Percentiles rank a stretch among this genome's conserved stretches.
phyloP scores from a whole-genome alignment of 768 basidiomycete species.

The Serendipita sp. region DNA sequence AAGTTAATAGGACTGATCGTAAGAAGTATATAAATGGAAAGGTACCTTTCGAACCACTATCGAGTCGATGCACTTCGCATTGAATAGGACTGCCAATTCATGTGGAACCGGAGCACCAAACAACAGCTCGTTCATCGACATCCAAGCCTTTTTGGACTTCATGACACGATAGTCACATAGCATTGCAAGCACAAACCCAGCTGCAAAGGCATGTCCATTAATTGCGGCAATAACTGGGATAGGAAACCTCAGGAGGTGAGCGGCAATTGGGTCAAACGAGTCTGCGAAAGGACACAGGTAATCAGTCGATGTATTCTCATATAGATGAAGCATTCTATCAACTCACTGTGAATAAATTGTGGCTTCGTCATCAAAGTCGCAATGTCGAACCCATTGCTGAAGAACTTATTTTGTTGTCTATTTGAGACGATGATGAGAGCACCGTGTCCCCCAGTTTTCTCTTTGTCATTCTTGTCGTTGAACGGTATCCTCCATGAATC shows the following conservation, averaged over 20 bases:
- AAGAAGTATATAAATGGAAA: slow-evolving; percentile 15
- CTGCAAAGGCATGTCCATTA: slow-evolving; percentile 25
- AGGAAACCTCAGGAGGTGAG: slow-evolving; percentile 15
- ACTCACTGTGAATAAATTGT: slow-evolving; percentile 9
- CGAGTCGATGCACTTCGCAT: slow-evolving; percentile 21
- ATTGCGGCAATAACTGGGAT: slow-evolving; percentile 13
- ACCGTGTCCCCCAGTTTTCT: slow-evolving; percentile 9
- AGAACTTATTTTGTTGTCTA: slow-evolving; percentile 12
- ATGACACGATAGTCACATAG: slow-evolving; percentile 23
- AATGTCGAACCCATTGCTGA: slow-evolving; percentile 12
- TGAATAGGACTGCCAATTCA: background rate
- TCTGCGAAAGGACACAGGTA: background rate
- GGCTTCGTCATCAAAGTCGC: slow-evolving; percentile 5
- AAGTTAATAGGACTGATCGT: slow-evolving; percentile 14
- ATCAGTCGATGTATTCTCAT: slow-evolving; percentile 7
- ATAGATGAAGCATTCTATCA: background rate
- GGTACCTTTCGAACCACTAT: slow-evolving; percentile 24
- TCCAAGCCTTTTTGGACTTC: slow-evolving; percentile 17
- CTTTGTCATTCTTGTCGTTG: background rate
- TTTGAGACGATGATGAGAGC: slow-evolving; percentile 11
- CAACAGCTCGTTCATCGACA: slow-evolving; percentile 26
- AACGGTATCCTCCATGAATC: background rate
- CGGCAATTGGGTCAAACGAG: slow-evolving; percentile 18
- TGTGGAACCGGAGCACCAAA: background rate
- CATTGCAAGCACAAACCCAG: slow-evolving; percentile 25